Evolutionary conservation across 2,329 filamentous ascomycete genomes (phyloP).

Genomic region (Hymenoscyphus scutula): DNA sequence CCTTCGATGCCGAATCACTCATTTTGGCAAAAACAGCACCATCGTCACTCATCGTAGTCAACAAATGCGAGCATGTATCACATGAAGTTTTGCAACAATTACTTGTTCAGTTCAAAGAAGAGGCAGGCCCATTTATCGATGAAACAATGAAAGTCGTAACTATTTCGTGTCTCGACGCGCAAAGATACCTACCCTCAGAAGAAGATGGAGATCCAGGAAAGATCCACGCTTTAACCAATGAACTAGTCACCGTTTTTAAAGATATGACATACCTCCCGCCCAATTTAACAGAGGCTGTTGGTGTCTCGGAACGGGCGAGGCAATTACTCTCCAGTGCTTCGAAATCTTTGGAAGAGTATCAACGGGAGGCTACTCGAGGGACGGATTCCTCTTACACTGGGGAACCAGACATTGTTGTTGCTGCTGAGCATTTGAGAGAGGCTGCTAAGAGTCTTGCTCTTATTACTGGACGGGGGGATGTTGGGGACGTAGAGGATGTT

Average conservation of each 20-base stretch:
- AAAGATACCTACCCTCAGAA: constrained; percentile 23
- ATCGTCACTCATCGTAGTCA: constrained; percentile 55
- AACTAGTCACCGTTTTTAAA: constrained; percentile 66
- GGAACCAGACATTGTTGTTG: constrained; percentile 80
- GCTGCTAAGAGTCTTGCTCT: constrained; percentile 78
- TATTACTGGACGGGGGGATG: constrained; percentile 83
- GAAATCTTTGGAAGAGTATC: constrained; percentile 68
- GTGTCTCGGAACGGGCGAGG: constrained; percentile 86
- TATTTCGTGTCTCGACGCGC: constrained; percentile 71
- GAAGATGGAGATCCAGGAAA: constrained; percentile 53
- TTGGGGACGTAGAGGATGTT: constrained; percentile 91
- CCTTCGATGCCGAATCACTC: constrained; percentile 55
- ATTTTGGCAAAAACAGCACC: constrained; percentile 49
- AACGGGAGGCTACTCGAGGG: background rate
- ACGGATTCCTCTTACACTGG: constrained; percentile 21
- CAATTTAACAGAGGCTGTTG: constrained; percentile 78
- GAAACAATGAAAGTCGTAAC: constrained; percentile 47
- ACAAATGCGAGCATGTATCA: constrained; percentile 57
- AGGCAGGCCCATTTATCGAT: constrained; percentile 36
- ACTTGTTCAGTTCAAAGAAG: constrained; percentile 41
- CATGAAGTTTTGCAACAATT: constrained; percentile 39
- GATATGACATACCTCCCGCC: constrained; percentile 68
- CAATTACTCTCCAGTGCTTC: constrained; percentile 75
- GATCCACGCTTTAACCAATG: constrained; percentile 65
- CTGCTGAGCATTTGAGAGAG: constrained; percentile 81